These are phyloP conservation scores for Escallonia herrerae DNA, from an alignment of 129 eudicot genomes.

Conservation along the genomic window DNA sequence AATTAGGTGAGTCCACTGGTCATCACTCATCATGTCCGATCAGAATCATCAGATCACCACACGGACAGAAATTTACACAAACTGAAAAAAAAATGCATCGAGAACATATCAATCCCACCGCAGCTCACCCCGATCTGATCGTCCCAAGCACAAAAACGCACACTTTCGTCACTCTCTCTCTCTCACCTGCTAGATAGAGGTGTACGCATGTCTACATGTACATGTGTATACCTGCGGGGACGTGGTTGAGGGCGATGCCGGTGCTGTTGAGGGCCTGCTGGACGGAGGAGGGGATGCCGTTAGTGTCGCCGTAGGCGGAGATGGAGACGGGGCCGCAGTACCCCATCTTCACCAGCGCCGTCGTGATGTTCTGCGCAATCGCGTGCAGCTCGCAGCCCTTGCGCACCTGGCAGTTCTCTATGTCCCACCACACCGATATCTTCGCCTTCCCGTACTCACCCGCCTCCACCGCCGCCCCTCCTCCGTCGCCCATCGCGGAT, in stretches of 20 bases:
- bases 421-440: conserved; percentile 96
- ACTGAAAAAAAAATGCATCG: no score
- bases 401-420: conserved; percentile 92
- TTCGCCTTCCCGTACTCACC: conserved; percentile 70
- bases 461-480: conserved; percentile 25
- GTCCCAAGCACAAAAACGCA: neutral
- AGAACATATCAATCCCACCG: neutral
- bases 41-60: no score
- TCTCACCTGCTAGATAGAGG: no score
- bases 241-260: conserved; percentile 82
- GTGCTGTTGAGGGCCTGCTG: conserved; percentile 89
- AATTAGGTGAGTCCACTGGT: no score
- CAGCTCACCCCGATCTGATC: conserved; percentile 5
- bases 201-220: neutral
- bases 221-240: conserved; percentile 69
- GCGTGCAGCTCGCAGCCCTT: conserved; percentile 66
- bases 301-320: conserved; percentile 84
- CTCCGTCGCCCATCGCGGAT: conserved; percentile 29
- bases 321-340: conserved; percentile 81
- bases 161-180: neutral
- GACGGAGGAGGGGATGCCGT: conserved; percentile 48
- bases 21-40: no score
- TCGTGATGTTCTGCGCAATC: conserved; percentile 83
- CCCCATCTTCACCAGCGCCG: conserved; percentile 61
- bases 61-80: no score